Evolutionary conservation across 495 filamentous ascomycete genomes (phyloP), one percentile per base, ranked within the genome.

Genomic region (Acidomyces sp.): DNA sequence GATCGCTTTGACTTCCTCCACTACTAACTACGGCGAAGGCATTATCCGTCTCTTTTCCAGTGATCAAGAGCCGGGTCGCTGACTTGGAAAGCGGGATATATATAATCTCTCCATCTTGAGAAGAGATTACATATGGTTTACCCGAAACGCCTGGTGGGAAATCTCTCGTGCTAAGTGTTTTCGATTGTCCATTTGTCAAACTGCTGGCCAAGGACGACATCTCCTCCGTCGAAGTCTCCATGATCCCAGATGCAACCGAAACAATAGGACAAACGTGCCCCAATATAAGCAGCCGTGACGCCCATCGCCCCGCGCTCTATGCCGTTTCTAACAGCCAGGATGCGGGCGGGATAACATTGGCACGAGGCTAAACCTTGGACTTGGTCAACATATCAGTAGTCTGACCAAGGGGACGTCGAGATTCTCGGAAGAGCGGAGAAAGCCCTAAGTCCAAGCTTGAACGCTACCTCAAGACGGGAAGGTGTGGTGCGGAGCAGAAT

Each of bases 21-120:
- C 32, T 40, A 19, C 39, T 16, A 4, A 46, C 43, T 3, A 46
- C 22, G 17, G 25, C 24, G 39, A 46, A 46, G 25, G 36, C 37
- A 34, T 41, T 35, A 6, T 41, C 30, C 11, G 24, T 46, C 38
- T 46, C 43, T 26, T 46, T 41, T 6, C 43, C 43, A 10, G 43
- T 46, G 6, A 46, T 22, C 18, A 42, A 5, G 2, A 46, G 43
- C 4, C 43, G 43, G 9, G 29, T 46, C 17, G 29, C 38, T 10
- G 43, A 46, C 17, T 40, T 39, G 6, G 43, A 46, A 6, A 33
- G 13, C 7, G 43, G 43, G 13, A 46, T 46, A 27, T 41, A 40
- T 5, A 46, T 46, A 15, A 40, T 31, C 28, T 41, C 43, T 18
- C 43, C 35, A 20, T 35, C 37, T 31, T 42, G 43, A 6, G 36